These are phyloP conservation scores for Hansenula sp. DNA, from an alignment of 1,139 yeast species.

Conservation along the genomic window DNA sequence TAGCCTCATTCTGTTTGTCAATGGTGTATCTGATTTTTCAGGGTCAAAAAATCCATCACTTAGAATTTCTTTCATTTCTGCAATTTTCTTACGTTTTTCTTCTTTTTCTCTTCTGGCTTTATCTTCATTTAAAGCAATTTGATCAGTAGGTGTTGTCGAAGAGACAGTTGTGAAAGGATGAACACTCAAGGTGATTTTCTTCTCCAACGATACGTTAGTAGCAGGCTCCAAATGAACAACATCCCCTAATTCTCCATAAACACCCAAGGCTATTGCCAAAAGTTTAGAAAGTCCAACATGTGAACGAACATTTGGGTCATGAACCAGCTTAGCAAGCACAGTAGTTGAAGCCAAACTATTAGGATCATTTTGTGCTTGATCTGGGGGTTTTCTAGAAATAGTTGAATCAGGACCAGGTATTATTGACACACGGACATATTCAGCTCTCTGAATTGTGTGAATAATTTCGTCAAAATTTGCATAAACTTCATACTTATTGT, in stretches of 20 bases:
- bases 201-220: conserved; percentile 28
- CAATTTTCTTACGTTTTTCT: conserved; percentile 16
- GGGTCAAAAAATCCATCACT: conserved; percentile 10
- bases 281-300: conserved; percentile 53
- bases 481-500: conserved; percentile 36
- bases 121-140: conserved; percentile 13
- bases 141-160: conserved; percentile 19
- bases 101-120: conserved; percentile 19
- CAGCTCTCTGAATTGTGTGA: conserved; percentile 30
- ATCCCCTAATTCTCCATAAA: conserved; percentile 44
- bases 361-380: background rate
- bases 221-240: conserved; percentile 52
- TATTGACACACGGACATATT: conserved; percentile 55
- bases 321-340: conserved; percentile 51
- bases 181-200: conserved; percentile 40
- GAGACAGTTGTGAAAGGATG: conserved; percentile 54
- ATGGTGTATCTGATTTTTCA: conserved; percentile 26
- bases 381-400: conserved; percentile 13
- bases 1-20: conserved; percentile 44
- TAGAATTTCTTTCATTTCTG: conserved; percentile 24
- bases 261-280: conserved; percentile 55
- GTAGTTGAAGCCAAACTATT: conserved; percentile 9
- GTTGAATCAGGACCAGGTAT: conserved; percentile 46
- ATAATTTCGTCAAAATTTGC: conserved; percentile 36
- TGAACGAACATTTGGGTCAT: conserved; percentile 25